Evolutionary conservation across 305 asterid genomes (phyloP), one percentile per base, ranked within the genome.

Genomic region (Striga hermonthica): DNA sequence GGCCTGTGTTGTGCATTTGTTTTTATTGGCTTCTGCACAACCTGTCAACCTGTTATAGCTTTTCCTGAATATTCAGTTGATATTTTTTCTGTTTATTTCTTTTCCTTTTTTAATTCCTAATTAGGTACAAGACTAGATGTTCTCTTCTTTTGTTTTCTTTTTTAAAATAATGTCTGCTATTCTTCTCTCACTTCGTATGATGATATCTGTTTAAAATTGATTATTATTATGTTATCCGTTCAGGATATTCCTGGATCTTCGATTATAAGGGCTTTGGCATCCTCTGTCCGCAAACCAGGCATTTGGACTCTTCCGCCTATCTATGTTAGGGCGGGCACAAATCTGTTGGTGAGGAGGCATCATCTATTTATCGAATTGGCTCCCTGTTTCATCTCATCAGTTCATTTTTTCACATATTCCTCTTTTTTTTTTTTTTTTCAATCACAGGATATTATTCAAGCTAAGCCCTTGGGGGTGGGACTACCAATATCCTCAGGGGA

Each of bases 381-480:
- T 49, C 54, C 60, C 64, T 64, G 48, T 45, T 45, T 66, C 69
- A 58, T 67, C 48, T 61, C 34, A 45, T 37, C 12, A 31, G 31
- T 57, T 48, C 68, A 14, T 69, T 34, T 40, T 65, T 61, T 55
- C 44, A 35, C 58, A 22, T 44, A 38, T 57, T 39, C 65, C n/a
- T n/a, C 2, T 22, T 22, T 22, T 22, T 22, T 22, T 22, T 22
- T 22, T 31, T 71, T 75, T 48, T 36, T 56, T 75, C 43, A 58
- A 66, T 77, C 70, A 65, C 86, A 94, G 98, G 98, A 94, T 56
- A 80, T 94, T 74, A 78, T 94, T 76, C 88, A 89, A 57, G 91
- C 80, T 38, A 79, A 78, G 73, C 83, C 85, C 63, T 73, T 94
- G 68, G 76, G 84, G 75, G 73, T 94, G 68, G 76, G 84, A 75